Evolutionary conservation across 2,329 filamentous ascomycete genomes (phyloP), one percentile per base, ranked within the genome.

Genomic region (Tricladium varicosporioides): DNA sequence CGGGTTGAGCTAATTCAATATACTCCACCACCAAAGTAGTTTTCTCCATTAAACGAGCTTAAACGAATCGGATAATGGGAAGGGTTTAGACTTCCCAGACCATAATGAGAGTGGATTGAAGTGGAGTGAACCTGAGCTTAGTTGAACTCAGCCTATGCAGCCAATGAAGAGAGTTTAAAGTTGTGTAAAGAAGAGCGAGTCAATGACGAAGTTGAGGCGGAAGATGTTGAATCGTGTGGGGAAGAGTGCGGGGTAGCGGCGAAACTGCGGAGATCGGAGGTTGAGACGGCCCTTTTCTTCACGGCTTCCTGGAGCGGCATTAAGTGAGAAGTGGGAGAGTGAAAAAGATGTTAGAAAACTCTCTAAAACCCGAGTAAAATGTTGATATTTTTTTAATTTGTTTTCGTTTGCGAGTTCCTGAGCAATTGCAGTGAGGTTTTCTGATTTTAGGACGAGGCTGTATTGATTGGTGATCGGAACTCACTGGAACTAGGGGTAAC

Each of bases 271-370:
- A 49, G 52, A 42, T 27, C 19, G 40, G 43, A 32, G 19, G 18
- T n/a, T 22, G 11, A 49, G 27, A 15, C 48, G 48, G 48, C 48
- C 48, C 48, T 51, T 51, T 31, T 52, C 13, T 44, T 14, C 31
- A n/a, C 36, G 36, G 40, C 50, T 31, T 19, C 14, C 40, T 16
- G 14, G 14, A 10, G 18, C 40, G 50, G 50, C 50, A 52, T 15
- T 52, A n/a, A 40, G 36, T 11, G n/a, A 42, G 9, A 42, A 51
- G 11, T 42, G 9, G 9, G 33, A 33, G 4, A 31, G 10, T 32
- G 3, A 5, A 8, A n/a, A 33, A n/a, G 14, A 33, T 15, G 19
- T 1, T 33, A 13, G 9, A 16, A 27, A 27, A 27, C 22, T 27
- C 22, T 3, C 3, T 7, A 27, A 27, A 27, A 3, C 22, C 22